A percentile compares a stretch with the other conserved stretches of the same genome.
Evolutionary conservation across 1,284 basidiomycete species (phyloP).

Genomic region (Taiwanofungus camphoratus): DNA sequence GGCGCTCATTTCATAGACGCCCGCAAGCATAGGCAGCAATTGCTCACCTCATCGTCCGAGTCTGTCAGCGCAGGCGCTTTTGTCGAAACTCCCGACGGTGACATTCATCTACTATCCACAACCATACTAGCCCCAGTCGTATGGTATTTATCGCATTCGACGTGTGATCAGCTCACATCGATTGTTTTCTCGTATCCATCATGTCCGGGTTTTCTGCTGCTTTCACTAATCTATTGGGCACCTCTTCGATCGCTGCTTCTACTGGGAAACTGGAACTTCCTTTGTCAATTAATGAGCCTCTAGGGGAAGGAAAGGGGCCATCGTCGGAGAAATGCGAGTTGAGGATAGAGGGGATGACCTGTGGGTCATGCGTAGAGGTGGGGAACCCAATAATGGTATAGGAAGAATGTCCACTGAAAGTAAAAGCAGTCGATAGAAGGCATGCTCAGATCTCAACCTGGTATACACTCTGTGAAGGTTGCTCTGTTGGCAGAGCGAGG

Average conservation of each 20-base stretch:
- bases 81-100: no score
- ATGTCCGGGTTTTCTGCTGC: constrained; percentile 17
- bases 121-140: no score
- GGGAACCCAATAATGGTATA: constrained; percentile 17
- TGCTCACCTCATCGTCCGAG: no score
- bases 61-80: no score
- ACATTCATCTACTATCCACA: no score
- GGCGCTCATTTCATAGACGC: no score
- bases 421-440: constrained; percentile 79
- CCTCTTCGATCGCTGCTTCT: constrained; percentile 10
- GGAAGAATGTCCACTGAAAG: not conserved
- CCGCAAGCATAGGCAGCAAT: no score
- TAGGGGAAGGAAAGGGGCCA: constrained; percentile 23
- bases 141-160: no score
- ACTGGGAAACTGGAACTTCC: constrained; percentile 29
- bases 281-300: constrained; percentile 30
- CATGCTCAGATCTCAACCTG: constrained; percentile 78
- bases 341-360: constrained; percentile 88
- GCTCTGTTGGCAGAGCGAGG: constrained; percentile 93
- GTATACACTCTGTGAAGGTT: constrained; percentile 86
- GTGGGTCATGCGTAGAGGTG: constrained; percentile 86
- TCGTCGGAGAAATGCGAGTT: constrained; percentile 55
- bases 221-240: constrained; percentile 15
- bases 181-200: constrained; percentile 6
- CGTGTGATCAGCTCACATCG: no score